phyloP scores from a whole-genome alignment of 139 green algal species.

The Chlorella sp. region DNA sequence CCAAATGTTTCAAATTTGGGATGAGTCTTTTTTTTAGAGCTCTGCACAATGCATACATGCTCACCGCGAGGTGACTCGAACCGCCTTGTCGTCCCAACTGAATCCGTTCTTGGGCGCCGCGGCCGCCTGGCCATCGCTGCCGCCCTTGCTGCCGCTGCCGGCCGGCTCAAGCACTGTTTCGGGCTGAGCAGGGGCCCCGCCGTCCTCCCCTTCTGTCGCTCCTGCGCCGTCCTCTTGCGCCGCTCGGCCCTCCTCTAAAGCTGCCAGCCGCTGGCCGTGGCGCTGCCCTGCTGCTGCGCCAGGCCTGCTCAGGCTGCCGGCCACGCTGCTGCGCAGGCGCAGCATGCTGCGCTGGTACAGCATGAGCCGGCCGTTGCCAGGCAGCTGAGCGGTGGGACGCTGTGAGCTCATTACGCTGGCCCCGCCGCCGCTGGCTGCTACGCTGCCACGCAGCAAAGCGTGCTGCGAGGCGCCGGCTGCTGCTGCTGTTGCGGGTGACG shows the following conservation, averaged over 20 bases:
- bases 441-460: neutral
- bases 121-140: neutral
- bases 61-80: too few relatives aligned
- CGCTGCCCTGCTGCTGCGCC: neutral
- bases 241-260: neutral
- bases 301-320: neutral
- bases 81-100: too few relatives aligned
- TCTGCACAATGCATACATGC: too few relatives aligned
- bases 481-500: neutral
- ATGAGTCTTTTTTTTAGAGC: too few relatives aligned
- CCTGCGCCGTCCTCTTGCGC: too few relatives aligned
- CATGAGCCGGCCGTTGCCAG: neutral
- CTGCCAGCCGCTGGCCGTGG: neutral
- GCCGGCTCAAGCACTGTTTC: neutral
- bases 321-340: conserved; percentile 14
- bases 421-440: neutral
- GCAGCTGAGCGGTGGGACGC: neutral
- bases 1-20: too few relatives aligned
- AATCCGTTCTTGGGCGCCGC: too few relatives aligned
- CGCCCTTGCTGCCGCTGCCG: neutral
- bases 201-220: neutral
- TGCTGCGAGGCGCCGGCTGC: neutral
- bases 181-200: neutral
- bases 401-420: neutral
- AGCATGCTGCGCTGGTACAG: conserved; percentile 25